Evolutionary conservation across 495 filamentous ascomycete genomes (phyloP), one percentile per base, ranked within the genome.

Genomic region (Chaetomium cochliodes): DNA sequence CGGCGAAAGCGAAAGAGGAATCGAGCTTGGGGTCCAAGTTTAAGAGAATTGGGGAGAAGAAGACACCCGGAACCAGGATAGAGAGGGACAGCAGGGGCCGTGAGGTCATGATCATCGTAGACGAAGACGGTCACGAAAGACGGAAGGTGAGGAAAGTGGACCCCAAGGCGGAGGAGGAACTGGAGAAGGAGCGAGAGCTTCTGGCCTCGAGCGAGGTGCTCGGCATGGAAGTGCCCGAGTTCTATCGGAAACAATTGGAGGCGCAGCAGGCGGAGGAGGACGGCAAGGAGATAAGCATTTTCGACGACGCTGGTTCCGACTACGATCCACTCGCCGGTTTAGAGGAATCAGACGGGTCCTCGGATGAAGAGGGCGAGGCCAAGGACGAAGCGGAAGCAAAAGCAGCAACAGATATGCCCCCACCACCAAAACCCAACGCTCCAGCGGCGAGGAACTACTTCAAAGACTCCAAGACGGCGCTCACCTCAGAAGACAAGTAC

Each of bases 261-360:
- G 68, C 73, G n/a, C 55, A 67, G 20, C 33, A 74, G 18, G 69
- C 63, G 5, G 82, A 86, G 18, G 84, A 86, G 49, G 82, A 82
- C 11, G 87, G 90, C 59, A 83, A 82, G 26, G 85, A 88, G 60
- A 72, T 82, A 16, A 85, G 87, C 70, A 98, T 98, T 25, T 98
- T 98, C 71, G 91, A 88, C 54, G 94, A 89, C 39, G 92, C 86
- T 2, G 94, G 90, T 6, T 85, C 85, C 26, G 91, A 94, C 69
- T 98, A 96, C 73, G 84, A 98, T 74, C 96, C 94, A 5, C 82
- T 97, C 42, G 92, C 87, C 1, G 89, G 82, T 22, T 69, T 96
- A 26, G 82, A 83, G 22, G 85, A 84, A 9, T 75, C 76, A 13
- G 81, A 82, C 42, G 83, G 85, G 26, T 62, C 68, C 20, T 76